These are phyloP conservation scores for Chloromonas sp. DNA, from an alignment of 163 green algal genomes.

Conservation along the genomic window DNA sequence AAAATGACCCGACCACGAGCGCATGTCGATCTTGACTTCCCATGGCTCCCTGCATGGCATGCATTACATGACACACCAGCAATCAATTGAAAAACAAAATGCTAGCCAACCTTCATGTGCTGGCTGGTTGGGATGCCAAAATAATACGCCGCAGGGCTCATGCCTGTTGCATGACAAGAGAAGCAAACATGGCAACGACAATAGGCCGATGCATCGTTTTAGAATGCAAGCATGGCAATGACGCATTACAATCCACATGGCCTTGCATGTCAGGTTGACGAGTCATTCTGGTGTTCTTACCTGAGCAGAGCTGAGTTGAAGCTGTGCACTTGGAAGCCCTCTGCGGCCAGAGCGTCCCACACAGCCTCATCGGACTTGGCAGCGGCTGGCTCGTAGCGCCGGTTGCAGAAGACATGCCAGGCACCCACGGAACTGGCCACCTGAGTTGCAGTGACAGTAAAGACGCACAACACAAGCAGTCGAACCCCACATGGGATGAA, in stretches of 20 bases:
- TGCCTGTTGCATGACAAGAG: no score
- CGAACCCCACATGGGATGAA: no score
- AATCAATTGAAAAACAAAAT: no score
- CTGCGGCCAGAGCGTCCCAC: constrained; percentile 11
- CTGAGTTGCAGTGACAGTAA: background rate
- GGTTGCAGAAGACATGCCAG: constrained; percentile 34
- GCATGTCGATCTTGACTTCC: constrained; percentile 37
- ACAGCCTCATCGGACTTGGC: constrained; percentile 23
- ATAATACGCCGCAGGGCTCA: no score
- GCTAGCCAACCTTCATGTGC: no score
- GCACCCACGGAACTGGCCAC: constrained; percentile 21
- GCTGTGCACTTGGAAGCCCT: constrained; percentile 31
- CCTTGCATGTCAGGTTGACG: no score
- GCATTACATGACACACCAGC: background rate
- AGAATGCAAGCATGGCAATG: no score
- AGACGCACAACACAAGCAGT: no score
- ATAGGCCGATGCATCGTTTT: no score
- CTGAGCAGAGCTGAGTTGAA: constrained; percentile 12
- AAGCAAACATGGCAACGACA: no score
- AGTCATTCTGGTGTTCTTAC: background rate
- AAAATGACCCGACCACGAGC: constrained; percentile 47
- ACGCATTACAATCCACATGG: no score
- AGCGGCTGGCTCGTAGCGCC: constrained; percentile 46
- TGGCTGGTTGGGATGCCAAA: no score
- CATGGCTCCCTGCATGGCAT: constrained; percentile 11